Evolutionary conservation across 495 filamentous ascomycete genomes (phyloP).

Genomic region (Viridothelium virens): DNA sequence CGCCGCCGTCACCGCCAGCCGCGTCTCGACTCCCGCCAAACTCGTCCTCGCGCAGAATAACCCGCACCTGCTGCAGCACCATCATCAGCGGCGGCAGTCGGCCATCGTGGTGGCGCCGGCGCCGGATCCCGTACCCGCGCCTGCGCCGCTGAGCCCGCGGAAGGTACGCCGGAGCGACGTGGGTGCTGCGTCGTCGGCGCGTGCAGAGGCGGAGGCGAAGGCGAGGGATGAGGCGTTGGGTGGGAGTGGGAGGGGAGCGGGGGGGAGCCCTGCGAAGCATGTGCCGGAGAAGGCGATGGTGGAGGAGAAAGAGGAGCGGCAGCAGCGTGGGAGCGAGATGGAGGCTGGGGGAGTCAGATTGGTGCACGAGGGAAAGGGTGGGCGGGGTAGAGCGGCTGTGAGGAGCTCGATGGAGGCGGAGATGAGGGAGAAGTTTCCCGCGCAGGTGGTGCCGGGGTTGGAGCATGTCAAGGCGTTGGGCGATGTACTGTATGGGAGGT

Average conservation of each 20-base stretch:
- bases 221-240: constrained; percentile 6
- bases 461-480: constrained; percentile 83
- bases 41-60: constrained; percentile 74
- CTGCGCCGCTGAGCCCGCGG: neutral
- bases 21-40: constrained; percentile 45
- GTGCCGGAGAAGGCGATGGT: no score
- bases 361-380: neutral
- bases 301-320: no score
- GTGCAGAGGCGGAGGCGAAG: neutral
- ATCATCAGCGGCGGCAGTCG: constrained; percentile 61
- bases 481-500: constrained; percentile 82
- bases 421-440: constrained; percentile 44
- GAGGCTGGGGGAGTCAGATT: neutral
- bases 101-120: constrained; percentile 38
- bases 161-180: constrained; percentile 3
- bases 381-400: neutral
- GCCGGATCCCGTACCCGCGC: neutral
- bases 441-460: constrained; percentile 57
- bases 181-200: neutral
- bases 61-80: constrained; percentile 52
- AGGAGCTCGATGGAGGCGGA: constrained; percentile 14
- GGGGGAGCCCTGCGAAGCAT: no score
- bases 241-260: neutral
- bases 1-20: constrained; percentile 18
- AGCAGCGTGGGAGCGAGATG: neutral